Percentiles rank a stretch among this genome's conserved stretches.
Conservation (phyloP, 202 grass and related monocot genomes). For the Setaria italica region DNA sequence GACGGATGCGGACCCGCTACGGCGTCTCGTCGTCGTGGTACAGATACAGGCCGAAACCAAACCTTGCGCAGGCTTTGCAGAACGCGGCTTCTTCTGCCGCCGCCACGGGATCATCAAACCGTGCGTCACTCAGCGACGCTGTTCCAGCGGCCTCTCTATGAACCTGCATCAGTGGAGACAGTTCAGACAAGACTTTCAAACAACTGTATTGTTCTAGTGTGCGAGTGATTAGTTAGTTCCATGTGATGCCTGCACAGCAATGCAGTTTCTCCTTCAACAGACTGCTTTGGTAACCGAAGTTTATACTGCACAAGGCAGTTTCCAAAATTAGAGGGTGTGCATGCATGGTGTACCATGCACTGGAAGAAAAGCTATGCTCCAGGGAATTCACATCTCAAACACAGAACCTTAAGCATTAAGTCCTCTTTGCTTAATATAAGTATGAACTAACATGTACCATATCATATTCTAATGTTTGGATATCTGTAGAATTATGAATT, state of each 20-base stretch:
- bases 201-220: not conserved
- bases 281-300: not conserved
- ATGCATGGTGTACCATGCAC: not conserved
- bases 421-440: not conserved
- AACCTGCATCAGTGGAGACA: conserved; percentile 42
- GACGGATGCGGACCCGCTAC: conserved; percentile 20
- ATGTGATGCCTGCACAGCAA: not conserved
- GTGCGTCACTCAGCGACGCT: conserved; percentile 58
- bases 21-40: conserved; percentile 78
- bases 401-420: not conserved
- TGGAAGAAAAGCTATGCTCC: not conserved
- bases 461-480: not conserved
- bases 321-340: conserved; percentile 2
- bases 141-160: conserved; percentile 75
- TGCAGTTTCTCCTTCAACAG: not conserved
- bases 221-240: not conserved
- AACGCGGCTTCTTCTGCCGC: conserved; percentile 85
- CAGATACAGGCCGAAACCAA: conserved; percentile 91
- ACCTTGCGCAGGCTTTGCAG: conserved; percentile 87
- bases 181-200: not conserved
- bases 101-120: conserved; percentile 62
- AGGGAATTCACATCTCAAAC: not conserved
- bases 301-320: not conserved
- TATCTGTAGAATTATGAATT: not conserved
- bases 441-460: not conserved